Evolutionary conservation across 305 asterid genomes (phyloP).

Genomic region (Fraxinus platypoda): DNA sequence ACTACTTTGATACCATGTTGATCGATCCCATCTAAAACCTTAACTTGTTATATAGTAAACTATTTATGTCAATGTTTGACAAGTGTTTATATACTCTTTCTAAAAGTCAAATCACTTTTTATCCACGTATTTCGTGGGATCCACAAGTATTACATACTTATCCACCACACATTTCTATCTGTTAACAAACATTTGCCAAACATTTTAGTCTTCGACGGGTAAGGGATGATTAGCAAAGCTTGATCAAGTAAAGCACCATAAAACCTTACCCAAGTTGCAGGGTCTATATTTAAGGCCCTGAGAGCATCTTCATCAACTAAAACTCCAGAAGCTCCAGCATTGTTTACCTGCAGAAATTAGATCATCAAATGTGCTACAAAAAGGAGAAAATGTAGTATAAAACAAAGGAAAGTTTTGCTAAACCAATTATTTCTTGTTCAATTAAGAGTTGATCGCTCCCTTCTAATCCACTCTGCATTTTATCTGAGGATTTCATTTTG

Average conservation of each 20-base stretch:
- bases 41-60: not conserved
- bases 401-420: not conserved
- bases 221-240: not conserved
- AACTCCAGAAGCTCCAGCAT: conserved; percentile 81
- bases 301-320: conserved; percentile 63
- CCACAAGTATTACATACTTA: not conserved
- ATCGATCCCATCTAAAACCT: not conserved
- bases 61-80: not conserved
- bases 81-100: not conserved
- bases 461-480: too few relatives aligned
- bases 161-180: not conserved
- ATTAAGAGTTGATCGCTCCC: not conserved
- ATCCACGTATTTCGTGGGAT: not conserved
- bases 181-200: not conserved
- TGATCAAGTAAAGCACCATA: not conserved
- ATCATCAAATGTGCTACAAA: not conserved
- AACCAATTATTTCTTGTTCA: too few relatives aligned
- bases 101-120: not conserved
- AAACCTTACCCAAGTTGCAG: conserved; percentile 57
- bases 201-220: not conserved
- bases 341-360: conserved; percentile 53
- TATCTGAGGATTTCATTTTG: too few relatives aligned
- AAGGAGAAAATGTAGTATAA: not conserved
- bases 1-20: not conserved
- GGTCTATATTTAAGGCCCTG: conserved; percentile 61